Evolutionary conservation across 2,329 filamentous ascomycete species (phyloP).

Genomic region (Aspergillus piperis): DNA sequence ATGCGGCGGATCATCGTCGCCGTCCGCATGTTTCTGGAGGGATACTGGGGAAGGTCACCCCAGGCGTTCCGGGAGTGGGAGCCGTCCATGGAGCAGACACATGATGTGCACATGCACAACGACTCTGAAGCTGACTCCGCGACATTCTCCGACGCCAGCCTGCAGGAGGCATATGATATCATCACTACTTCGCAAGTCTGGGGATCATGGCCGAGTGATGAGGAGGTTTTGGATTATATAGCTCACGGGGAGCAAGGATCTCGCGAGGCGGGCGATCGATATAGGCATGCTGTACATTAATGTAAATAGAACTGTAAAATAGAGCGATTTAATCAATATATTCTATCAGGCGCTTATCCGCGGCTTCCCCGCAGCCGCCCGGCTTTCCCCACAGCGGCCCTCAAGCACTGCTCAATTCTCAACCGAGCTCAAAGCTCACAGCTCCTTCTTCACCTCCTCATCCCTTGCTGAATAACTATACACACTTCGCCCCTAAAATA

Average conservation of each 20-base stretch:
- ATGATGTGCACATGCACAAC: neutral
- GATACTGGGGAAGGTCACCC: slow-evolving; percentile 26
- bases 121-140: slow-evolving; percentile 2
- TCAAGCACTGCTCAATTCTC: no score
- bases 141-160: slow-evolving; percentile 29
- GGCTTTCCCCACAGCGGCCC: slow-evolving; percentile 26
- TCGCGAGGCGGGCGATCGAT: neutral
- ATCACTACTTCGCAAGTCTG: slow-evolving; percentile 37
- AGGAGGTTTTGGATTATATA: slow-evolving; percentile 43
- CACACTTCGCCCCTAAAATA: slow-evolving; percentile 1
- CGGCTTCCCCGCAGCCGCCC: slow-evolving; percentile 14
- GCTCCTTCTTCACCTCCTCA: neutral
- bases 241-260: slow-evolving; percentile 4
- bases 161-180: slow-evolving; percentile 41
- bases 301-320: slow-evolving; percentile 12
- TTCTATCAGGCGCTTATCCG: slow-evolving; percentile 17
- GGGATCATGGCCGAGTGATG: slow-evolving; percentile 45
- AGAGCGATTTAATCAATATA: slow-evolving; percentile 7
- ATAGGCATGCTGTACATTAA: neutral
- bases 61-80: neutral
- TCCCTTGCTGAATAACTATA: neutral
- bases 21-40: slow-evolving; percentile 43
- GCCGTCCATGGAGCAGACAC: neutral
- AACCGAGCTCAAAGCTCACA: neutral
- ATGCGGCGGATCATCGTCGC: slow-evolving; percentile 45